Conservation (phyloP, 257 asterid genomes). For the Perilla frutescens region DNA sequence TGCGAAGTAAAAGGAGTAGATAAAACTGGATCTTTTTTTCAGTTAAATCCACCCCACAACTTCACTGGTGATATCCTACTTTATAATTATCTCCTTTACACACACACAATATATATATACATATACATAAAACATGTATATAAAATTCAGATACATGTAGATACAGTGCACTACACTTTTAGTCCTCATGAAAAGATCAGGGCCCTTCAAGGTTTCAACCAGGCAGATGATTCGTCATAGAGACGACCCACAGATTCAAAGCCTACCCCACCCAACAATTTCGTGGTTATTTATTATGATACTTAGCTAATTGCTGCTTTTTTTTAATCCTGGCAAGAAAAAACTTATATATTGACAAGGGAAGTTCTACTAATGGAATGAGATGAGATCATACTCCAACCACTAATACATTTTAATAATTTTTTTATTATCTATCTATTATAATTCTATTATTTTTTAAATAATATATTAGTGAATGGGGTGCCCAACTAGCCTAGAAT, state of each 20-base stretch:
- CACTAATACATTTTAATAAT: too few species aligned
- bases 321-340: too few species aligned
- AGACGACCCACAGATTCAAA: neutral
- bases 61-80: neutral
- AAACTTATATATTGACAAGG: too few species aligned
- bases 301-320: neutral
- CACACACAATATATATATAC: neutral
- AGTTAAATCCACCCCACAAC: slow-evolving; percentile 3
- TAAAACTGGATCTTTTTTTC: slow-evolving; percentile 2
- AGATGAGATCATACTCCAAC: too few species aligned
- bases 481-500: too few species aligned
- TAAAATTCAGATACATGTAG: neutral
- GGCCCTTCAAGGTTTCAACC: slow-evolving; percentile 1
- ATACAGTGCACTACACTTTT: neutral
- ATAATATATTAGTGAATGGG: too few species aligned
- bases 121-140: neutral
- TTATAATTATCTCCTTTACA: neutral
- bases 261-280: neutral
- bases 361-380: too few species aligned
- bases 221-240: too few species aligned
- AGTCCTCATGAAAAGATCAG: neutral
- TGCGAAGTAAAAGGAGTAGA: slow-evolving; percentile 11
- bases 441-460: too few species aligned
- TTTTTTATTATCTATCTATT: too few species aligned
- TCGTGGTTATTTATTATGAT: neutral